Evolutionary conservation across 441 rosid species (phyloP).

Genomic region (Adansonia gregorii): DNA sequence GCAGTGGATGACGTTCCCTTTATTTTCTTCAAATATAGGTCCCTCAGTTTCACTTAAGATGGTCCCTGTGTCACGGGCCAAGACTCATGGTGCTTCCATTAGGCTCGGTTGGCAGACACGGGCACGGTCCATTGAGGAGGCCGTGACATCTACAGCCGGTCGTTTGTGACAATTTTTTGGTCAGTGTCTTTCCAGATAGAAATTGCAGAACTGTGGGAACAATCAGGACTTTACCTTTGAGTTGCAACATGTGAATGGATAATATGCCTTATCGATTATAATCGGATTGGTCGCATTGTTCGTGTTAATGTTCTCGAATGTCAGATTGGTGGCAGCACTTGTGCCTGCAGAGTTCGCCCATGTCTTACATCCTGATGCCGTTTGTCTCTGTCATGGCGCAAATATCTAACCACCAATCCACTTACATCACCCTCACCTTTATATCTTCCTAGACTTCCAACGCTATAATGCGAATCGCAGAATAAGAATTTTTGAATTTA

Average conservation of each 20-base stretch:
- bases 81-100: no score
- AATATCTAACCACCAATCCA: conserved; percentile 45
- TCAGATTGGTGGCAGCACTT: conserved; percentile 44
- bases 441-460: conserved; percentile 61
- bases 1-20: conserved; percentile 54
- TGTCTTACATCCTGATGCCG: conserved; percentile 63
- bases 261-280: conserved; percentile 36
- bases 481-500: no score
- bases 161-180: neutral
- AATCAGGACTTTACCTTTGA: conserved; percentile 21
- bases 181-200: neutral
- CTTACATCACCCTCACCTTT: conserved; percentile 46
- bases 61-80: conserved; percentile 32
- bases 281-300: conserved; percentile 37
- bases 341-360: conserved; percentile 45
- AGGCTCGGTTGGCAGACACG: no score
- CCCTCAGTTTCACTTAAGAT: conserved; percentile 50
- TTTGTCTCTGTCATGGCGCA: conserved; percentile 52
- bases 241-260: conserved; percentile 38
- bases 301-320: conserved; percentile 33
- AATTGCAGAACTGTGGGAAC: neutral
- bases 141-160: neutral
- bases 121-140: no score
- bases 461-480: conserved; percentile 29
- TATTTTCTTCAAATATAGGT: conserved; percentile 51